phyloP scores from a whole-genome alignment of 2,329 filamentous ascomycete species.

The Clonostachys sp. region DNA sequence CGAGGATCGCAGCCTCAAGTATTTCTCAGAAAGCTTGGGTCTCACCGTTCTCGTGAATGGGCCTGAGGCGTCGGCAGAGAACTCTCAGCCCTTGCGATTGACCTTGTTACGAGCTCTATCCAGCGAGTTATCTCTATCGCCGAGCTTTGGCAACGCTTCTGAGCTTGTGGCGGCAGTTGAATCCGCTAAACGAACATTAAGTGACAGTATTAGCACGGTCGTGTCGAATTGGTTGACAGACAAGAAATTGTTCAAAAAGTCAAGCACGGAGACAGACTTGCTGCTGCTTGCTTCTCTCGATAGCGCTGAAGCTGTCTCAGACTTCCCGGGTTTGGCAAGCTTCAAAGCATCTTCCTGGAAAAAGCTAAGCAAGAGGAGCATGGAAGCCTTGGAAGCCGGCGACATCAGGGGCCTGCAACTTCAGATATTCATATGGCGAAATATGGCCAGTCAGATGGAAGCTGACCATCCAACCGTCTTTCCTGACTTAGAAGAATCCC shows the following conservation, averaged over 20 bases:
- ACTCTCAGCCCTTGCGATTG: slow-evolving; percentile 18
- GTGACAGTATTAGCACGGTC: slow-evolving; percentile 10
- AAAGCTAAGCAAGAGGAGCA: slow-evolving; percentile 27
- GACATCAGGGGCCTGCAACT: slow-evolving; percentile 39
- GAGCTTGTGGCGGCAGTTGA: slow-evolving; percentile 13
- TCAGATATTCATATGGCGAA: slow-evolving; percentile 33
- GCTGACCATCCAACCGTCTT: slow-evolving; percentile 25
- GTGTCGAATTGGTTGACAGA: slow-evolving; percentile 18
- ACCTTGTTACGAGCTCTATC: slow-evolving; percentile 28
- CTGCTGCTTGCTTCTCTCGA: slow-evolving; percentile 24
- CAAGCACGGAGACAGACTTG: slow-evolving; percentile 12
- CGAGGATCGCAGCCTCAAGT: slow-evolving; percentile 34
- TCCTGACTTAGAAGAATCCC: slow-evolving; percentile 17
- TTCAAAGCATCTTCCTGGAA: slow-evolving; percentile 16
- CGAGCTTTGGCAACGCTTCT: slow-evolving; percentile 14
- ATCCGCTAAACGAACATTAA: slow-evolving; percentile 6
- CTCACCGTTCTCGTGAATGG: slow-evolving; percentile 2
- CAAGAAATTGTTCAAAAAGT: slow-evolving; percentile 18
- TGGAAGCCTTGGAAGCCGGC: slow-evolving; percentile 22
- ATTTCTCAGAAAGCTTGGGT: slow-evolving; percentile 13
- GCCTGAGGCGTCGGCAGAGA: no score
- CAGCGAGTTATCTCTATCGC: slow-evolving; percentile 16
- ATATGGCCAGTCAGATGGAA: slow-evolving; percentile 23
- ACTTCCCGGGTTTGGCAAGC: slow-evolving; percentile 10
- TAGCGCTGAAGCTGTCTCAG: slow-evolving; percentile 15